These are phyloP conservation scores for Phaeosphaeriaceae sp. DNA, from an alignment of 2,329 filamentous ascomycete species.

Conservation along the genomic window DNA sequence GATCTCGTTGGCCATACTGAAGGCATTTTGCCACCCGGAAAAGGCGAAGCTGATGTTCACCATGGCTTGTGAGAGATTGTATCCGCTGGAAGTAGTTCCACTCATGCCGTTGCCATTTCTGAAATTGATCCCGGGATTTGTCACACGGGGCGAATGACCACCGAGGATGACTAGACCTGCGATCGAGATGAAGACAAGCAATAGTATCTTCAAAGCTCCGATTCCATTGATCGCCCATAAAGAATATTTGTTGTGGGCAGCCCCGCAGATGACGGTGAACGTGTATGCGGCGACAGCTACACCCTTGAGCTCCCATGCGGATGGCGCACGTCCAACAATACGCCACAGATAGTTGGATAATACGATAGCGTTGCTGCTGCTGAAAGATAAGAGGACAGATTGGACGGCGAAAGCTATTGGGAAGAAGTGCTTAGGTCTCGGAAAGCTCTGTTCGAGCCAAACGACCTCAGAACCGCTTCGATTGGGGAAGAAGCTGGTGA, in stretches of 20 bases:
- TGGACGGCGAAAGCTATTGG: conserved; percentile 40
- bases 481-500: conserved; percentile 35
- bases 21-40: conserved; percentile 40
- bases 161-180: conserved; percentile 41
- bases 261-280: conserved; percentile 32
- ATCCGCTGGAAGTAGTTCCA: conserved; percentile 35
- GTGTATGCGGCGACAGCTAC: conserved; percentile 36
- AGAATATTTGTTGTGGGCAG: conserved; percentile 32
- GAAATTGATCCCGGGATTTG: conserved; percentile 36
- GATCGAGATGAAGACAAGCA: conserved; percentile 61
- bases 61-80: conserved; percentile 38
- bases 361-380: conserved; percentile 39
- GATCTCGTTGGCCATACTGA: conserved; percentile 44
- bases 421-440: conserved; percentile 36
- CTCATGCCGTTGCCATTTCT: conserved; percentile 28
- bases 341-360: conserved; percentile 40
- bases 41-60: conserved; percentile 44
- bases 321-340: conserved; percentile 30
- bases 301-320: conserved; percentile 39
- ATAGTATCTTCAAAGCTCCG: conserved; percentile 63
- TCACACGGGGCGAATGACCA: conserved; percentile 30
- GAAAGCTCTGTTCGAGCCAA: conserved; percentile 41
- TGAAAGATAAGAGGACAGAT: conserved; percentile 37
- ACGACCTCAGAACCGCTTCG: conserved; percentile 37
- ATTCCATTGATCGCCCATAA: conserved; percentile 40